phyloP scores from a whole-genome alignment of 202 grass and related monocot species.

The Schoenoplectus triqueter region DNA sequence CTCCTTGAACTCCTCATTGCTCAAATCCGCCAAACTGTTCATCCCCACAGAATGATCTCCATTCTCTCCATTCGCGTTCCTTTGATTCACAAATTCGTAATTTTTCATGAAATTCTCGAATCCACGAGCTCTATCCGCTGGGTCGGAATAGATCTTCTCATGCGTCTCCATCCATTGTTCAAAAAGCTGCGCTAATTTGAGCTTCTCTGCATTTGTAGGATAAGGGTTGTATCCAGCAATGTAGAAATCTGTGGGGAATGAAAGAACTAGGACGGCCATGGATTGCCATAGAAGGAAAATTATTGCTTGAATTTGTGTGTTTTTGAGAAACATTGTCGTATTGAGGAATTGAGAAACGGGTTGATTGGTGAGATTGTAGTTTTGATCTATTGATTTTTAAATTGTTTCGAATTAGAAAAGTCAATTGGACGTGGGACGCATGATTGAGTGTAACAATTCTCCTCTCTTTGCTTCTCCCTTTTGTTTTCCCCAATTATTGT shows the following conservation, averaged over 20 bases:
- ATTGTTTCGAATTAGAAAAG: neutral
- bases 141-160: slow-evolving; percentile 19
- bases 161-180: slow-evolving; percentile 40
- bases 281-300: slow-evolving; percentile 29
- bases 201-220: slow-evolving; percentile 24
- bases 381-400: slow-evolving; percentile 6
- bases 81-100: slow-evolving; percentile 19
- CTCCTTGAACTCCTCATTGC: slow-evolving; percentile 37
- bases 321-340: slow-evolving; percentile 36
- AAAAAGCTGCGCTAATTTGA: neutral
- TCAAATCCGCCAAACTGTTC: slow-evolving; percentile 42
- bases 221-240: slow-evolving; percentile 30
- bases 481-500: slow-evolving; percentile 6
- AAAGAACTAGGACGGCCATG: neutral
- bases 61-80: slow-evolving; percentile 2
- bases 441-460: neutral
- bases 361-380: neutral
- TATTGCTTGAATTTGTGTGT: neutral
- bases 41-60: slow-evolving; percentile 35
- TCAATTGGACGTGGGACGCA: slow-evolving; percentile 13
- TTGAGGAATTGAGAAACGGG: neutral
- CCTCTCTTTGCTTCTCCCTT: neutral
- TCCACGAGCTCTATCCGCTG: neutral
- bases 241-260: slow-evolving; percentile 28
- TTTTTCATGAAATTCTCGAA: slow-evolving; percentile 41